A percentile compares a stretch with the other conserved stretches of the same genome.
Conservation (phyloP, 768 basidiomycete genomes). For the Fistulinella prunicolor region DNA sequence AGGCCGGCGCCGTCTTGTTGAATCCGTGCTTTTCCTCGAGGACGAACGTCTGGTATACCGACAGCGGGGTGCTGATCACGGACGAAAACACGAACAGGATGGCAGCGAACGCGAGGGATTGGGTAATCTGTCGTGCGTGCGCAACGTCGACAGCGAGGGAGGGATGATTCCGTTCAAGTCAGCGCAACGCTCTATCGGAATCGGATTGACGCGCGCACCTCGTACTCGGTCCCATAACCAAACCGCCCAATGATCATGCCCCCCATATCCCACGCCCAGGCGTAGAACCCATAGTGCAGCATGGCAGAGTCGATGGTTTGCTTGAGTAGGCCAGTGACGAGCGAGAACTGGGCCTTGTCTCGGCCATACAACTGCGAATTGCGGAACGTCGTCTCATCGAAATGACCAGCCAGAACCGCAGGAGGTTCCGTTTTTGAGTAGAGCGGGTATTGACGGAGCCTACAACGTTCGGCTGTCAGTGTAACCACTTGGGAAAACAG, state of each 20-base stretch:
- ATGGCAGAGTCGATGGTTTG: conserved; percentile 67
- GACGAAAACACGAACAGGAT: conserved; percentile 64
- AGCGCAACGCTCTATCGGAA: neutral
- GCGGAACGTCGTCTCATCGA: conserved; percentile 67
- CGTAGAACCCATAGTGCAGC: conserved; percentile 75
- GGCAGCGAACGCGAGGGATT: conserved; percentile 76
- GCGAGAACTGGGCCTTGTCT: conserved; percentile 83
- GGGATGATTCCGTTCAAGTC: neutral
- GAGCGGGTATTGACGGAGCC: conserved; percentile 79
- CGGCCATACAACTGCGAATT: conserved; percentile 92
- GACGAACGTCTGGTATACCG: conserved; percentile 86
- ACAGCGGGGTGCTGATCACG: conserved; percentile 70
- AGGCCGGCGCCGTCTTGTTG: conserved; percentile 82
- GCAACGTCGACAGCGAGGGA: no score
- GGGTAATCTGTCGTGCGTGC: conserved; percentile 51
- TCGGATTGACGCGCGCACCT: conserved; percentile 43
- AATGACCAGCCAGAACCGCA: conserved; percentile 62
- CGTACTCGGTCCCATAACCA: conserved; percentile 70
- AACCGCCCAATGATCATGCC: conserved; percentile 46
- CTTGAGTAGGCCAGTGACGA: conserved; percentile 71
- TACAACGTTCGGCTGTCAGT: neutral
- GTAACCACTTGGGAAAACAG: neutral
- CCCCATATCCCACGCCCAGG: conserved; percentile 75
- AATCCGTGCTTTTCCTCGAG: conserved; percentile 95
- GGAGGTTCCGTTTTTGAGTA: conserved; percentile 78